phyloP scores from a whole-genome alignment of 169 alveolate genomes.

The Blepharisma undulans region DNA sequence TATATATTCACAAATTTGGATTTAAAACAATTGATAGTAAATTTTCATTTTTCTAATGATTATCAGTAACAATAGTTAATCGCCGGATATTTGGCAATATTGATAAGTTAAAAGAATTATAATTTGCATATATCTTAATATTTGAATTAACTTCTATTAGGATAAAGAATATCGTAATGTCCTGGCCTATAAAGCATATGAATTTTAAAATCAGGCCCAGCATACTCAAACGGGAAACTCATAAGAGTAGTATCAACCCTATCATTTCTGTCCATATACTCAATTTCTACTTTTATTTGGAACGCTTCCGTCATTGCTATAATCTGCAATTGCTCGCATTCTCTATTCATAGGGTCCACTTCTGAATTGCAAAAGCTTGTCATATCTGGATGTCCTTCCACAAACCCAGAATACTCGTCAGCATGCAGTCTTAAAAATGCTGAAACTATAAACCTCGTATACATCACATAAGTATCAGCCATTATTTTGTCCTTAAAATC shows the following conservation, averaged over 20 bases:
- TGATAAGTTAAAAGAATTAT: too few species aligned
- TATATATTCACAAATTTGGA: too few species aligned
- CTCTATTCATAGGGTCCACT: slow-evolving; percentile 40
- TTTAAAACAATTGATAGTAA: too few species aligned
- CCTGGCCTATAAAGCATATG: slow-evolving; percentile 36
- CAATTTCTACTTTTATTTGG: neutral
- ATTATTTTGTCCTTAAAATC: slow-evolving; percentile 23
- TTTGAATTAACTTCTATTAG: neutral
- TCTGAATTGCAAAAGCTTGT: slow-evolving; percentile 15
- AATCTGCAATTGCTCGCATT: slow-evolving; percentile 25
- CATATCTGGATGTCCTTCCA: slow-evolving; percentile 5
- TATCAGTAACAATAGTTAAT: too few species aligned
- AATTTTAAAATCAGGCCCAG: slow-evolving; percentile 17
- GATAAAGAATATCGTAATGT: slow-evolving; percentile 37
- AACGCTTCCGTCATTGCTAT: slow-evolving; percentile 35
- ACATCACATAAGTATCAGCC: slow-evolving; percentile 30
- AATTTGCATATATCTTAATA: too few species aligned
- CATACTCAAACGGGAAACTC: neutral
- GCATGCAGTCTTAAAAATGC: slow-evolving; percentile 17
- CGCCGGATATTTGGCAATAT: too few species aligned
- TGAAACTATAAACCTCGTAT: slow-evolving; percentile 15
- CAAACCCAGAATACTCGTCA: slow-evolving; percentile 19
- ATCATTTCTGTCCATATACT: slow-evolving; percentile 23
- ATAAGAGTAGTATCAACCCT: neutral
- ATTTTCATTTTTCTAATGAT: too few species aligned